Conservation (phyloP, 257 asterid species). For the Gentiana dahurica region DNA sequence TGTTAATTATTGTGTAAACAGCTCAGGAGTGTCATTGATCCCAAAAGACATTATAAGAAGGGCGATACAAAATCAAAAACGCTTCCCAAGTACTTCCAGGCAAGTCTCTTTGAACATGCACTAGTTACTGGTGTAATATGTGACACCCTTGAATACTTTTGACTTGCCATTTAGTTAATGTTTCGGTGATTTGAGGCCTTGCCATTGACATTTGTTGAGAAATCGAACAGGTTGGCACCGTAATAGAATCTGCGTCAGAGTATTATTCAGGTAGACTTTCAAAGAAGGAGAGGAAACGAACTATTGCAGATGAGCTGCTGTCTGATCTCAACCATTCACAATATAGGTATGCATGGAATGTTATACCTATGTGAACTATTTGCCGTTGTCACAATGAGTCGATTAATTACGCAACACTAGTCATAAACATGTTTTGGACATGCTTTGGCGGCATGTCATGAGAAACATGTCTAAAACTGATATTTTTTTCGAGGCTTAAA, state of each 20-base stretch:
- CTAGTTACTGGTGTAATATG: constrained; percentile 4
- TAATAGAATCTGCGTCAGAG: constrained; percentile 66
- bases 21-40: constrained; percentile 76
- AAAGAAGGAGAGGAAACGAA: constrained; percentile 79
- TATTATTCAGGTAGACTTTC: constrained; percentile 69
- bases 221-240: constrained; percentile 76
- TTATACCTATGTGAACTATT: neutral
- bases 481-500: neutral
- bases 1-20: constrained; percentile 19
- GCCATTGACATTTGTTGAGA: constrained; percentile 5
- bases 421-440: neutral
- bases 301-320: constrained; percentile 83
- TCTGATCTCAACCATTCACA: constrained; percentile 39
- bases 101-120: constrained; percentile 12
- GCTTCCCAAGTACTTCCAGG: constrained; percentile 93
- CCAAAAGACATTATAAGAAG: constrained; percentile 77
- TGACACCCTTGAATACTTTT: neutral
- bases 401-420: neutral
- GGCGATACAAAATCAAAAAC: constrained; percentile 59
- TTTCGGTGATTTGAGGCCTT: too few relatives aligned
- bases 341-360: constrained; percentile 39
- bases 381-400: too few relatives aligned
- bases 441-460: neutral
- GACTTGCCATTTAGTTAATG: neutral
- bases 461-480: neutral